phyloP scores from a whole-genome alignment of 31 red algal species.

The Endocladia muricata region DNA sequence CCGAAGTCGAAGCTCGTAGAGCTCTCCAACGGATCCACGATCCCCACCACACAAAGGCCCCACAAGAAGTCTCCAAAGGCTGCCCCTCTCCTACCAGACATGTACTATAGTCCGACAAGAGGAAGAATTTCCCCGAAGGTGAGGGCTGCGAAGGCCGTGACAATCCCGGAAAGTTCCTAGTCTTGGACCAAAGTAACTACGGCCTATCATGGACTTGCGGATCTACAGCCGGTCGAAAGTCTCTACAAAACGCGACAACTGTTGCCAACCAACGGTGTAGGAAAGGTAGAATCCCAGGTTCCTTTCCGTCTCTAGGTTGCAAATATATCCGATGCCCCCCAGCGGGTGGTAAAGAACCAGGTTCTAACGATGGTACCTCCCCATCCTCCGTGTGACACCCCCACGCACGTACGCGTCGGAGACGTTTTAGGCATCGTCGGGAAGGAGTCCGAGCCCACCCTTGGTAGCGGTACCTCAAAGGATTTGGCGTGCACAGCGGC shows the following conservation, averaged over 20 bases:
- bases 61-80: not conserved
- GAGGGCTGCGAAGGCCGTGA: not conserved
- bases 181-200: not conserved
- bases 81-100: not conserved
- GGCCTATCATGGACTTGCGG: not conserved
- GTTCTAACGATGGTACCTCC: not conserved
- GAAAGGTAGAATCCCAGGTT: slow-evolving; percentile 14
- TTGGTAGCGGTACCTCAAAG: not conserved
- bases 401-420: not conserved
- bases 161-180: not conserved
- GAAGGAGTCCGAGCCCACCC: not conserved
- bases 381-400: not conserved
- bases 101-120: not conserved
- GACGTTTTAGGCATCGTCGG: not conserved
- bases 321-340: not conserved
- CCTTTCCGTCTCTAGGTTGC: slow-evolving; percentile 17
- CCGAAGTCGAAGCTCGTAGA: not conserved
- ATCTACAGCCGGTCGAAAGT: slow-evolving; percentile 4
- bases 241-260: slow-evolving; percentile 4
- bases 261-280: slow-evolving; percentile 2
- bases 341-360: slow-evolving; percentile 4
- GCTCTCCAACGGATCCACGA: slow-evolving; percentile 9
- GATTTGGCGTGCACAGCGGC: too few species aligned
- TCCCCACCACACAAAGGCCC: slow-evolving; percentile 18
- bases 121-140: slow-evolving; percentile 8